phyloP scores from a whole-genome alignment of 148 eudicot genomes.

The Linanthus parryae region DNA sequence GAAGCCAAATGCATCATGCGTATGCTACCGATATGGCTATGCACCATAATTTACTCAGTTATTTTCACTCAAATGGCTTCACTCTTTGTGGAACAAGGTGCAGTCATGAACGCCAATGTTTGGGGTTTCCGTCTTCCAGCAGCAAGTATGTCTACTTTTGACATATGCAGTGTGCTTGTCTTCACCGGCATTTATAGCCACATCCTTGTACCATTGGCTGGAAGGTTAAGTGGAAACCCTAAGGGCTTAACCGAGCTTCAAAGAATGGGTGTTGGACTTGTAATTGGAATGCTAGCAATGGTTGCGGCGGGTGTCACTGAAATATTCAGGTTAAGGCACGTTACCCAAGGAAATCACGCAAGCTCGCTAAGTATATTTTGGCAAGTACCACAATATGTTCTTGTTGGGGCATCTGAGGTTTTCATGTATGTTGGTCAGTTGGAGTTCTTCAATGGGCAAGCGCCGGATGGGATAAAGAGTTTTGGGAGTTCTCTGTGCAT shows the following conservation, averaged over 20 bases:
- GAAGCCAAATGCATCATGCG: constrained; percentile 85
- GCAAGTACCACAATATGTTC: constrained; percentile 83
- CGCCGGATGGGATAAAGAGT: constrained; percentile 92
- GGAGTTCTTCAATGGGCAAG: constrained; percentile 84
- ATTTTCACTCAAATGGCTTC: constrained; percentile 98
- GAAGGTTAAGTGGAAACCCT: constrained; percentile 48
- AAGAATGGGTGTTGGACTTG: constrained; percentile 77
- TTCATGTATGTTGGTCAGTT: constrained; percentile 91
- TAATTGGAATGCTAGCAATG: constrained; percentile 73
- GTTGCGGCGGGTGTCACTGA: constrained; percentile 74
- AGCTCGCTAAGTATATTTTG: constrained; percentile 64
- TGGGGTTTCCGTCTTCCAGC: constrained; percentile 62
- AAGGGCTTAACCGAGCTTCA: constrained; percentile 82
- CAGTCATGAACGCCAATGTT: constrained; percentile 48
- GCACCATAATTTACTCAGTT: constrained; percentile 87
- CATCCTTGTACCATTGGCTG: constrained; percentile 50
- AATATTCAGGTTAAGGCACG: constrained; percentile 38
- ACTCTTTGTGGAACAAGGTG: constrained; percentile 92
- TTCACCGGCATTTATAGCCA: constrained; percentile 60
- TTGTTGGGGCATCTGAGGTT: constrained; percentile 85
- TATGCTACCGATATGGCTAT: constrained; percentile 82
- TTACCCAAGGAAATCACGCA: constrained; percentile 14
- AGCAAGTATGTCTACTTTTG: constrained; percentile 82
- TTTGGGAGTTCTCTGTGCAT: constrained; percentile 88
- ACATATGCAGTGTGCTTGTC: constrained; percentile 70